These are phyloP conservation scores for Kwoniella shandongensis DNA, from an alignment of 768 basidiomycete species.

Conservation along the genomic window DNA sequence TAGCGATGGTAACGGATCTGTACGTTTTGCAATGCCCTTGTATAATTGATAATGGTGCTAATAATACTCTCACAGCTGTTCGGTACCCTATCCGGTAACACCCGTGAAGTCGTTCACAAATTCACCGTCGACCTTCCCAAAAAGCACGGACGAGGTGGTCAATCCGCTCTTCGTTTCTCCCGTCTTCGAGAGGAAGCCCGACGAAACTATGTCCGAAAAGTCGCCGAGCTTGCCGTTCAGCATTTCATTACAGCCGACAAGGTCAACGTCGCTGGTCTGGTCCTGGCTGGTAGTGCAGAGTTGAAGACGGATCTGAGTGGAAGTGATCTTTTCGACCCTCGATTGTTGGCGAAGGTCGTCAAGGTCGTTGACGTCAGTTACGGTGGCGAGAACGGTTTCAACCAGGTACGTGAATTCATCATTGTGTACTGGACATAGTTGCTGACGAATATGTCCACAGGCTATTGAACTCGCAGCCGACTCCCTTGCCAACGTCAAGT, in stretches of 20 bases:
- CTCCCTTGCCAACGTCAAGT: constrained; percentile 95
- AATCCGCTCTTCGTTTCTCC: constrained; percentile 98
- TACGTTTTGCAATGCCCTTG: constrained; percentile 16
- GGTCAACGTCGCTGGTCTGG: constrained; percentile 94
- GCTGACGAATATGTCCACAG: constrained; percentile 54
- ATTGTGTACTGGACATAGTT: not conserved
- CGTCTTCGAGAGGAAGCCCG: constrained; percentile 98
- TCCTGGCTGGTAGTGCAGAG: constrained; percentile 94
- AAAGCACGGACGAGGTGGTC: constrained; percentile 99
- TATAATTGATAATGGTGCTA: not conserved
- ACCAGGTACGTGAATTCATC: constrained; percentile 65
- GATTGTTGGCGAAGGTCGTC: constrained; percentile 86
- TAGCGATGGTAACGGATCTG: constrained; percentile 68
- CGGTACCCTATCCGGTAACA: constrained; percentile 92
- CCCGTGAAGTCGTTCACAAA: constrained; percentile 95
- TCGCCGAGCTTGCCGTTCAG: constrained; percentile 93
- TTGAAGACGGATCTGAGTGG: constrained; percentile 97
- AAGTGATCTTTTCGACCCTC: constrained; percentile 91
- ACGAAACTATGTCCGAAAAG: constrained; percentile 99
- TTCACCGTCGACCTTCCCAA: constrained; percentile 99
- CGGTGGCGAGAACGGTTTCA: constrained; percentile 98
- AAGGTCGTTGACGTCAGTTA: constrained; percentile 99
- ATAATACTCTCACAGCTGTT: constrained; percentile 61
- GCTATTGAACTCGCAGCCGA: constrained; percentile 97
- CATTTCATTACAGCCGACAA: constrained; percentile 98